Percentiles rank a stretch among this genome's conserved stretches.
Evolutionary conservation across 306 rosid species (phyloP).

Genomic region (Echinosophora koreensis): DNA sequence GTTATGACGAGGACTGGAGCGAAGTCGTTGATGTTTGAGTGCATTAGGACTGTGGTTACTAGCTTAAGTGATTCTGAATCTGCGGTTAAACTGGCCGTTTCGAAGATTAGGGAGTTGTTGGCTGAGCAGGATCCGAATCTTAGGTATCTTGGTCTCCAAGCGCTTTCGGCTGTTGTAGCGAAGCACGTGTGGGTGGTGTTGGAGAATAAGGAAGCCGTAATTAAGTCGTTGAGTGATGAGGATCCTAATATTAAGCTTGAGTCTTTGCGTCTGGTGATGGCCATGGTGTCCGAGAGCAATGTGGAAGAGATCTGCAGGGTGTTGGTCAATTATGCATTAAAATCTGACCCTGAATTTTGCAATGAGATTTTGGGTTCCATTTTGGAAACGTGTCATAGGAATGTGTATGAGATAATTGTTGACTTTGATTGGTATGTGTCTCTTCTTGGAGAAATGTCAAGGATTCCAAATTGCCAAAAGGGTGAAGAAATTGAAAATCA

Average conservation of each 20-base stretch:
- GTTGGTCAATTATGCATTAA: slow-evolving; percentile 77
- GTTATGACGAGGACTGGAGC: slow-evolving; percentile 75
- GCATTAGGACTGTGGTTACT: slow-evolving; percentile 81
- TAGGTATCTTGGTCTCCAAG: slow-evolving; percentile 87
- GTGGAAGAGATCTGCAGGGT: slow-evolving; percentile 77
- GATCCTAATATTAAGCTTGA: slow-evolving; percentile 85
- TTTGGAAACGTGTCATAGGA: slow-evolving; percentile 65
- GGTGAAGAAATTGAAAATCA: slow-evolving; percentile 92
- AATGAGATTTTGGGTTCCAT: slow-evolving; percentile 83
- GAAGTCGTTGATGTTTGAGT: slow-evolving; percentile 82
- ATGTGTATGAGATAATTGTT: slow-evolving; percentile 75
- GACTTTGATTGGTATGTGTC: slow-evolving; percentile 95
- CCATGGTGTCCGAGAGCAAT: slow-evolving; percentile 82
- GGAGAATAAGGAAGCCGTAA: slow-evolving; percentile 88
- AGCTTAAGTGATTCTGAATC: slow-evolving; percentile 71
- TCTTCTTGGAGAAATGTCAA: slow-evolving; percentile 85
- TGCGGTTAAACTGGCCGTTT: slow-evolving; percentile 79
- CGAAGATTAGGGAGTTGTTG: slow-evolving; percentile 71
- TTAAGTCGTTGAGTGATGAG: slow-evolving; percentile 79
- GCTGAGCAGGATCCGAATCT: slow-evolving; percentile 87
- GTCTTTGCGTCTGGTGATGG: slow-evolving; percentile 82
- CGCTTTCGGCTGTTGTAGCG: slow-evolving; percentile 63
- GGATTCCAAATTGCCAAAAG: slow-evolving; percentile 81
- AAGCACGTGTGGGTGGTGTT: slow-evolving; percentile 80
- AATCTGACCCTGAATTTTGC: slow-evolving; percentile 84